A percentile compares a stretch with the other conserved stretches of the same genome.
These are phyloP conservation scores for Leccinum fuscescens DNA, from an alignment of 1,284 basidiomycete genomes.

Conservation along the genomic window DNA sequence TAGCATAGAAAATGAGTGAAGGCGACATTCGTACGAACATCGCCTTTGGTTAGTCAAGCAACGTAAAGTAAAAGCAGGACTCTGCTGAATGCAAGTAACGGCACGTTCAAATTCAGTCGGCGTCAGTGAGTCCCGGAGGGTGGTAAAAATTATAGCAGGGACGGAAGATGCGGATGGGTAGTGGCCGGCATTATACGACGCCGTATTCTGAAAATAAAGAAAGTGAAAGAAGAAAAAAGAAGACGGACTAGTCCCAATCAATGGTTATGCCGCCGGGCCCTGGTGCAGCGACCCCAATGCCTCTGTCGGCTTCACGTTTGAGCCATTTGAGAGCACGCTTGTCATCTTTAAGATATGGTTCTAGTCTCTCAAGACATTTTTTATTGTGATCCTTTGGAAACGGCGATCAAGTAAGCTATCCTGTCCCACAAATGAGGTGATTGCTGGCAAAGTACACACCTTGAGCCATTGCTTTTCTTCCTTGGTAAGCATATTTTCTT, in stretches of 20 bases:
- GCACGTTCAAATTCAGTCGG: constrained; percentile 7
- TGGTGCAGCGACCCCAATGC: constrained; percentile 60
- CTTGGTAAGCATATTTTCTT: constrained; percentile 78
- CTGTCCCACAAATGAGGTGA: neutral
- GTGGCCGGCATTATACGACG: neutral
- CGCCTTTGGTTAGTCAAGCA: constrained; percentile 26
- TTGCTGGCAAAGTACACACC: constrained; percentile 38
- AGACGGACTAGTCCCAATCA: constrained; percentile 62
- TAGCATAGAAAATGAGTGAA: constrained; percentile 17
- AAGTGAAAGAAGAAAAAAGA: neutral
- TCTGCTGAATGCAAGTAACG: constrained; percentile 12
- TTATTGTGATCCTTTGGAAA: constrained; percentile 75
- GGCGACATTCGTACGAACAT: constrained; percentile 22
- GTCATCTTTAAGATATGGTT: constrained; percentile 75
- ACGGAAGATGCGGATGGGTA: constrained; percentile 2
- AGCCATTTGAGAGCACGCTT: constrained; percentile 82
- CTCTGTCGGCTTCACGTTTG: constrained; percentile 68
- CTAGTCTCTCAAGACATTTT: constrained; percentile 67
- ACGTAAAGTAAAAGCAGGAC: constrained; percentile 28
- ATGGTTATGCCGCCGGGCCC: constrained; percentile 66
- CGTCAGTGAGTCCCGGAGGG: constrained; percentile 1
- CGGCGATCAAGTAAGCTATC: constrained; percentile 5
- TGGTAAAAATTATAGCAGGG: constrained; percentile 22
- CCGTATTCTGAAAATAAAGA: constrained; percentile 6
- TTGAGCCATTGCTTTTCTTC: constrained; percentile 91